Percentiles rank a stretch among this genome's conserved stretches.
These are phyloP conservation scores for Plantago elongata DNA, from an alignment of 257 asterid species.

Conservation along the genomic window DNA sequence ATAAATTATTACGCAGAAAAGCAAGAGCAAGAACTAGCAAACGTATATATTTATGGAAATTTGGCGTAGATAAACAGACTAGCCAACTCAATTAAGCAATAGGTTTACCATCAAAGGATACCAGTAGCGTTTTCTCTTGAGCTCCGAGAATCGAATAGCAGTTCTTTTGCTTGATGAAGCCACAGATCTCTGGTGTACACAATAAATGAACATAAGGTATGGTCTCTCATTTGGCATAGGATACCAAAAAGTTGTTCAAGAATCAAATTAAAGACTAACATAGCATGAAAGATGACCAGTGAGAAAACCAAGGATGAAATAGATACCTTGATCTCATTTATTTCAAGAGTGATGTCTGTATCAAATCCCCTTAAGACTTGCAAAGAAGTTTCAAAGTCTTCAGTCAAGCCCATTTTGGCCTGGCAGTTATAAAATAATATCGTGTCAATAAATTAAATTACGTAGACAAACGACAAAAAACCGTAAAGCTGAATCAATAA, in stretches of 20 bases:
- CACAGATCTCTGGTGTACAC: conserved; percentile 61
- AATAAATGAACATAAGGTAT: conserved; percentile 18
- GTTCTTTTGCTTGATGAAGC: conserved; percentile 62
- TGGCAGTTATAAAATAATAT: conserved; percentile 20
- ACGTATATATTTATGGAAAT: neutral
- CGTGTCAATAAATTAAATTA: conserved; percentile 4
- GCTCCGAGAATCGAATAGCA: conserved; percentile 70
- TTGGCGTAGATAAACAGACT: neutral
- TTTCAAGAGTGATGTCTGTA: conserved; percentile 64
- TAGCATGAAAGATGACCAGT: conserved; percentile 1
- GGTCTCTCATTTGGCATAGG: conserved; percentile 10
- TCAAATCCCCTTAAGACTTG: conserved; percentile 89
- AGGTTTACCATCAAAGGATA: conserved; percentile 71
- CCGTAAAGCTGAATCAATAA: conserved; percentile 1
- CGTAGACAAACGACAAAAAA: neutral
- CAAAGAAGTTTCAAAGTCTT: conserved; percentile 74
- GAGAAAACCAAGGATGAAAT: neutral
- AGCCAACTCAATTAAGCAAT: conserved; percentile 1
- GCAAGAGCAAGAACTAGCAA: conserved; percentile 7
- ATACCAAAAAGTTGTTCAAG: neutral
- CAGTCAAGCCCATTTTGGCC: conserved; percentile 80
- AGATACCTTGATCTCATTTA: conserved; percentile 79
- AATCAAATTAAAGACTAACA: conserved; percentile 10
- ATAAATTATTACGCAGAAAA: conserved; percentile 6
- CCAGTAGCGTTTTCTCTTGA: conserved; percentile 67